Evolutionary conservation across 2,329 filamentous ascomycete species (phyloP).

Genomic region (Diaporthe citri): DNA sequence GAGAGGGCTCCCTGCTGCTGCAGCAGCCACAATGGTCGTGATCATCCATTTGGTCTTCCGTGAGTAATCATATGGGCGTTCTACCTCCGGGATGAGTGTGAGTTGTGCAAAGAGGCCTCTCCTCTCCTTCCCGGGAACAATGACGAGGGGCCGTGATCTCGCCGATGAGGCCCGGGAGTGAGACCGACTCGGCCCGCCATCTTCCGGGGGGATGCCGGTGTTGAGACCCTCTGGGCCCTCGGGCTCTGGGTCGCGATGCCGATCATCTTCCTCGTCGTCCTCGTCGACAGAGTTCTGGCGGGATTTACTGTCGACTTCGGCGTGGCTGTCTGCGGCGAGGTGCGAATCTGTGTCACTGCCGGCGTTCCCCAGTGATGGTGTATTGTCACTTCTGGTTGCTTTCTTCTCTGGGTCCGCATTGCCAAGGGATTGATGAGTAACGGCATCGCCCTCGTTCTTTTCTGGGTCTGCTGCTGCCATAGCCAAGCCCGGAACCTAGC

Average conservation of each 20-base stretch:
- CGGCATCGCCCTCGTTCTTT: slow-evolving; percentile 23
- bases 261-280: slow-evolving; percentile 38
- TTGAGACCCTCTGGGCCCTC: slow-evolving; percentile 38
- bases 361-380: not conserved
- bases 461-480: slow-evolving; percentile 35
- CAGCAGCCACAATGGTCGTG: slow-evolving; percentile 81
- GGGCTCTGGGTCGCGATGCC: slow-evolving; percentile 37
- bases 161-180: slow-evolving; percentile 54
- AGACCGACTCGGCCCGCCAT: slow-evolving; percentile 18
- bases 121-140: slow-evolving; percentile 63
- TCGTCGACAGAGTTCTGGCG: not conserved
- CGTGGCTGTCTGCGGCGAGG: slow-evolving; percentile 14
- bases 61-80: slow-evolving; percentile 79
- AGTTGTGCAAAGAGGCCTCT: slow-evolving; percentile 81
- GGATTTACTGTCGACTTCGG: slow-evolving; percentile 5
- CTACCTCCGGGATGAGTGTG: slow-evolving; percentile 82
- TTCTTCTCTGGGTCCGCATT: not conserved
- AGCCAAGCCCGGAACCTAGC: slow-evolving; percentile 1
- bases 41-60: slow-evolving; percentile 86
- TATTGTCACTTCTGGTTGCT: not conserved
- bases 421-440: not conserved
- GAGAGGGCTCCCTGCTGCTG: slow-evolving; percentile 83
- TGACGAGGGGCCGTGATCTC: slow-evolving; percentile 51
- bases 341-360: slow-evolving; percentile 28
- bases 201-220: slow-evolving; percentile 27